These are phyloP conservation scores for Neofusicoccum ribis DNA, from an alignment of 2,329 filamentous ascomycete genomes.

Conservation along the genomic window DNA sequence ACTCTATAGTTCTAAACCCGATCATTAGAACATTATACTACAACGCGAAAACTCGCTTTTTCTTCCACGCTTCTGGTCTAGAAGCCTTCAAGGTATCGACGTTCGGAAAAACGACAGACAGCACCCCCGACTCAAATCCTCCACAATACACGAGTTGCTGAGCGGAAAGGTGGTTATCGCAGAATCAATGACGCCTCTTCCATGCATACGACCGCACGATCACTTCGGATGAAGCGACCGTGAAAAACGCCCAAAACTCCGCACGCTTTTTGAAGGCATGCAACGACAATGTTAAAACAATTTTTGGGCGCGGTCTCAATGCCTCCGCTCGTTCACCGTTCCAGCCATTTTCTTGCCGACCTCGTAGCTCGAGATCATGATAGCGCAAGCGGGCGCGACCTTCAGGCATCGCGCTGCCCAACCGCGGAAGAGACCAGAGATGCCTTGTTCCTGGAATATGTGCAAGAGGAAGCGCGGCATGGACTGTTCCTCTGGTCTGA, in stretches of 20 bases:
- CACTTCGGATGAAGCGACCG: neutral
- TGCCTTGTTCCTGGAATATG: constrained; percentile 84
- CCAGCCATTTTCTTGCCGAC: constrained; percentile 87
- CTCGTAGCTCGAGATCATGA: constrained; percentile 99
- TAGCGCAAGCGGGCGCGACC: constrained; percentile 93
- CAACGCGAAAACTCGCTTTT: neutral
- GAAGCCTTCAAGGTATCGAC: too few relatives aligned
- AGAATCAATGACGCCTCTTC: constrained; percentile 1
- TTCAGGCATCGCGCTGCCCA: constrained; percentile 92
- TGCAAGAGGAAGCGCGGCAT: constrained; percentile 87
- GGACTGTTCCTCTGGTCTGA: constrained; percentile 68
- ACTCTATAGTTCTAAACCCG: neutral
- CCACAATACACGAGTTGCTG: neutral
- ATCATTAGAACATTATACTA: neutral
- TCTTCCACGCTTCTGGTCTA: neutral
- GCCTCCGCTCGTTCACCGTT: constrained; percentile 64
- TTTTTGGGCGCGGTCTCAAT: neutral
- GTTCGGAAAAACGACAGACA: too few relatives aligned
- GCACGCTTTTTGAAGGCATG: neutral
- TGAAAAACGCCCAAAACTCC: neutral
- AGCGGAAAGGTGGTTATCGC: neutral
- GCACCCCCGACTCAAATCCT: neutral
- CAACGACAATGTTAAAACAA: neutral
- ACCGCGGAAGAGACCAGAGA: constrained; percentile 79
- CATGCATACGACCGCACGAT: neutral